phyloP scores from a whole-genome alignment of 805 yeast genomes.

The Kodamaea laetipori region DNA sequence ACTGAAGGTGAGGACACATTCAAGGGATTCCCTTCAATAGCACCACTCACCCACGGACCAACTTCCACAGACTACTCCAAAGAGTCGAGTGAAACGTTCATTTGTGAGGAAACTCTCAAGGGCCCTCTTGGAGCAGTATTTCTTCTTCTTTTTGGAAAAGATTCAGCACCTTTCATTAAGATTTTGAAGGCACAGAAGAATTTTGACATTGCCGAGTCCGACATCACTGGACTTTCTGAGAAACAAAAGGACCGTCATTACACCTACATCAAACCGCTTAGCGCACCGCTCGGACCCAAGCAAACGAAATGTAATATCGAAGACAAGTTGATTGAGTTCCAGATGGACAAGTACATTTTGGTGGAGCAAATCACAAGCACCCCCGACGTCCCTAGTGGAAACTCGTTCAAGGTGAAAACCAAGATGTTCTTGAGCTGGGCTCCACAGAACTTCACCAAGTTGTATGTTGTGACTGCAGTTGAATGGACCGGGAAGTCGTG shows the following conservation, averaged over 20 bases:
- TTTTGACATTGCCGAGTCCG: slow-evolving; percentile 26
- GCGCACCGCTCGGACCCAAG: slow-evolving; percentile 88
- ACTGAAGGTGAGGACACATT: slow-evolving; percentile 24
- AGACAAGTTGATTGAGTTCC: slow-evolving; percentile 50
- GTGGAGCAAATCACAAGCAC: slow-evolving; percentile 69
- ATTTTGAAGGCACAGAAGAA: slow-evolving; percentile 35
- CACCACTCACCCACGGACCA: slow-evolving; percentile 64
- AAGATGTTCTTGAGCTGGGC: slow-evolving; percentile 78
- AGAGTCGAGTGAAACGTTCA: slow-evolving; percentile 53
- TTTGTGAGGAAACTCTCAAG: slow-evolving; percentile 53
- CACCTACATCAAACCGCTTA: slow-evolving; percentile 71
- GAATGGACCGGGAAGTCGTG: slow-evolving; percentile 92
- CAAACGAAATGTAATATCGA: slow-evolving; percentile 75
- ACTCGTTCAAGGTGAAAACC: slow-evolving; percentile 73
- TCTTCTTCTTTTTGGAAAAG: slow-evolving; percentile 67
- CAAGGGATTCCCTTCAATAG: slow-evolving; percentile 49
- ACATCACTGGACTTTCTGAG: slow-evolving; percentile 36
- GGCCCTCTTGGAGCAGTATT: slow-evolving; percentile 82
- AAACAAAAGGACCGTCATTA: slow-evolving; percentile 53
- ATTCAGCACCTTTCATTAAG: slow-evolving; percentile 43
- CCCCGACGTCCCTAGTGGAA: slow-evolving; percentile 96
- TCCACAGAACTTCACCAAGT: slow-evolving; percentile 54
- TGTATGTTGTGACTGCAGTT: slow-evolving; percentile 70
- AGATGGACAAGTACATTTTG: slow-evolving; percentile 55
- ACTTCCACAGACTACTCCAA: slow-evolving; percentile 53